A percentile compares a stretch with the other conserved stretches of the same genome.
phyloP scores from a whole-genome alignment of 1,284 basidiomycete genomes.

The Anthracocystis walkeri region DNA sequence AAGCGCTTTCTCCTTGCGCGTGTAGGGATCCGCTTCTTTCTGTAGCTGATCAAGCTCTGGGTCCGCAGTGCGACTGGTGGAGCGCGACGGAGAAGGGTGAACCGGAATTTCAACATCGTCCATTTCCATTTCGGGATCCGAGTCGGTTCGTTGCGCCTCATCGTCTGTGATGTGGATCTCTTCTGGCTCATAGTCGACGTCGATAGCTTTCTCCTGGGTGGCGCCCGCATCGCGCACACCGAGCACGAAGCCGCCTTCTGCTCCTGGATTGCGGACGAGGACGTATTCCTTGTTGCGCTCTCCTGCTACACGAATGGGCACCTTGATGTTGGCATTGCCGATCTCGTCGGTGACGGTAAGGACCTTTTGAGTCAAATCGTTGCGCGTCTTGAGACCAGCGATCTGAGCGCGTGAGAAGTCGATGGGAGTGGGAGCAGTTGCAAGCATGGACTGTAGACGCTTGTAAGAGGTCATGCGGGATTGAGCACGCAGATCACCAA shows the following conservation, averaged over 20 bases:
- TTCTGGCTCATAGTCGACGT: constrained; percentile 72
- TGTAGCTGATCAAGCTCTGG: constrained; percentile 51
- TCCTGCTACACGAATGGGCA: constrained; percentile 92
- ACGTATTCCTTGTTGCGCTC: constrained; percentile 94
- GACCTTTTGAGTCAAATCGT: constrained; percentile 93
- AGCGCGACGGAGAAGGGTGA: constrained; percentile 14
- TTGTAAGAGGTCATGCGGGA: constrained; percentile 93
- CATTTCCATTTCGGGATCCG: constrained; percentile 56
- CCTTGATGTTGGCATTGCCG: constrained; percentile 83
- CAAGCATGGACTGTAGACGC: constrained; percentile 90
- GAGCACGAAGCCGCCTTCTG: constrained; percentile 90
- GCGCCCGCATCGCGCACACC: constrained; percentile 83
- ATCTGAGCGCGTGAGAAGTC: constrained; percentile 94
- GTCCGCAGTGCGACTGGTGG: constrained; percentile 26
- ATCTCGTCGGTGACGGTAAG: constrained; percentile 91
- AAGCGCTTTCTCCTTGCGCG: constrained; percentile 57
- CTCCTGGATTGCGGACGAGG: constrained; percentile 84
- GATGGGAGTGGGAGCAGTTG: constrained; percentile 81
- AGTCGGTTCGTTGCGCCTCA: constrained; percentile 35
- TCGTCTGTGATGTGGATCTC: constrained; percentile 47
- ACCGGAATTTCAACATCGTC: constrained; percentile 63
- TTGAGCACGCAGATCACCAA: constrained; percentile 91
- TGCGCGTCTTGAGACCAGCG: constrained; percentile 83
- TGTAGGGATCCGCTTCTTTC: constrained; percentile 45
- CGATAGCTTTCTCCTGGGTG: constrained; percentile 84